These are phyloP conservation scores for Cyclocybe aegerita DNA, from an alignment of 768 basidiomycete genomes.

Conservation along the genomic window DNA sequence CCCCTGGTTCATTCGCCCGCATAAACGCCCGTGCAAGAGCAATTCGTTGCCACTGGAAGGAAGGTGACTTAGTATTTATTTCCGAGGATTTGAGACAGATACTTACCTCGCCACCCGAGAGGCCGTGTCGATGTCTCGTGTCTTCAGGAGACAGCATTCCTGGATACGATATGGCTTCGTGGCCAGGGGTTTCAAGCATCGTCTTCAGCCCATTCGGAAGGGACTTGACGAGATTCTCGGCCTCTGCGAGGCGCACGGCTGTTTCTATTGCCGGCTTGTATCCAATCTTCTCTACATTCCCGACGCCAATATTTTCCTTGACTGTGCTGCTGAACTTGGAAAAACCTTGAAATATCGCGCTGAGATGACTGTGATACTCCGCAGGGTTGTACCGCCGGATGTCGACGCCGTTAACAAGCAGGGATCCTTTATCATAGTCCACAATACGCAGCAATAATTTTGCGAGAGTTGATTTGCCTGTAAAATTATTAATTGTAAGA, in stretches of 20 bases:
- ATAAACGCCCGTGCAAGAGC: constrained; percentile 88
- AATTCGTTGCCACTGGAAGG: constrained; percentile 77
- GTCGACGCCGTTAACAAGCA: constrained; percentile 71
- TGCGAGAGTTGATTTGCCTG: constrained; percentile 87
- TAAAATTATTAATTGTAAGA: constrained; percentile 8
- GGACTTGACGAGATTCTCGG: constrained; percentile 59
- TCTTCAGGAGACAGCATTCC: constrained; percentile 29
- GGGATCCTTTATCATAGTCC: constrained; percentile 69
- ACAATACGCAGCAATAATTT: constrained; percentile 77
- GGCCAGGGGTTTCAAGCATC: constrained; percentile 62
- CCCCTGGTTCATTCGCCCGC: constrained; percentile 71
- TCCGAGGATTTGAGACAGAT: constrained; percentile 6
- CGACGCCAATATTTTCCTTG: constrained; percentile 85
- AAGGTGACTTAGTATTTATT: not conserved
- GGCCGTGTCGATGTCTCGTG: constrained; percentile 52
- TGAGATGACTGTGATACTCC: constrained; percentile 72
- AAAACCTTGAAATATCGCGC: constrained; percentile 87
- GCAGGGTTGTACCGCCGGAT: constrained; percentile 61
- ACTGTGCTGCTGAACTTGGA: constrained; percentile 77
- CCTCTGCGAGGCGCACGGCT: constrained; percentile 75
- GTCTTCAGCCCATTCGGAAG: constrained; percentile 75
- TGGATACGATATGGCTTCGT: constrained; percentile 51
- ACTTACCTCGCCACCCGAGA: constrained; percentile 84
- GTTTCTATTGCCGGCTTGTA: constrained; percentile 54
- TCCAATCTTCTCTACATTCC: constrained; percentile 63